Evolutionary conservation across 2,329 filamentous ascomycete genomes (phyloP).

Genomic region (Fusarium scirpi): DNA sequence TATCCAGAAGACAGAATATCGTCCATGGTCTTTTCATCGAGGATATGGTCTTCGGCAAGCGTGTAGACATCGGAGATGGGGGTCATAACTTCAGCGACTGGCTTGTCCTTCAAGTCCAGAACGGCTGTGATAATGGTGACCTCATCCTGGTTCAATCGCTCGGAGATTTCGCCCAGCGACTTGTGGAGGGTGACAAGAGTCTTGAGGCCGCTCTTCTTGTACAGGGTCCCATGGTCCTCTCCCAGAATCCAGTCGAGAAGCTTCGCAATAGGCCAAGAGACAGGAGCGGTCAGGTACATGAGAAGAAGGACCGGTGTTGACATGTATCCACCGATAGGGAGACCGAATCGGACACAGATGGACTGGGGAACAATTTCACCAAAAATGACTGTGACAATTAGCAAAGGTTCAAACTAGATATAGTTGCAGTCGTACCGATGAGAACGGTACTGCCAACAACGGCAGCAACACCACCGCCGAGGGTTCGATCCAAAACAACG

Average conservation of each 20-base stretch:
- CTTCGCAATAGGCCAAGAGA: constrained; percentile 96
- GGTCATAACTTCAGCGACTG: constrained; percentile 96
- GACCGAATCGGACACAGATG: constrained; percentile 93
- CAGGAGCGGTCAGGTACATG: constrained; percentile 91
- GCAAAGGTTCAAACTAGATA: constrained; percentile 27
- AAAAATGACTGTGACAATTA: constrained; percentile 81
- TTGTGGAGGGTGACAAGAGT: constrained; percentile 96
- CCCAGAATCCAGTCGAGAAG: constrained; percentile 93
- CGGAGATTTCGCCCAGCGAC: constrained; percentile 85
- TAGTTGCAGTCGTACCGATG: constrained; percentile 74
- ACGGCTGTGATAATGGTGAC: constrained; percentile 99
- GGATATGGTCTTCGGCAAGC: constrained; percentile 92
- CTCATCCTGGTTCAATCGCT: constrained; percentile 95
- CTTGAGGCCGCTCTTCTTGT: constrained; percentile 98
- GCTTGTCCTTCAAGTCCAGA: constrained; percentile 94
- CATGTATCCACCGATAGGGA: constrained; percentile 95
- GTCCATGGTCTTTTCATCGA: constrained; percentile 96
- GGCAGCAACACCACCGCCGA: constrained; percentile 94
- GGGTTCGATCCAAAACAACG: constrained; percentile 91
- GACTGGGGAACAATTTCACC: constrained; percentile 97
- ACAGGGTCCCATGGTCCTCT: constrained; percentile 94
- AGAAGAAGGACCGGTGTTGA: constrained; percentile 85
- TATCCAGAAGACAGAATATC: constrained; percentile 93
- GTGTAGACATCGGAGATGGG: constrained; percentile 98
- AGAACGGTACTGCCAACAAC: constrained; percentile 92